Conservation (phyloP, 371 early-diverging fungal genomes). For the Actinomucor elegans region DNA sequence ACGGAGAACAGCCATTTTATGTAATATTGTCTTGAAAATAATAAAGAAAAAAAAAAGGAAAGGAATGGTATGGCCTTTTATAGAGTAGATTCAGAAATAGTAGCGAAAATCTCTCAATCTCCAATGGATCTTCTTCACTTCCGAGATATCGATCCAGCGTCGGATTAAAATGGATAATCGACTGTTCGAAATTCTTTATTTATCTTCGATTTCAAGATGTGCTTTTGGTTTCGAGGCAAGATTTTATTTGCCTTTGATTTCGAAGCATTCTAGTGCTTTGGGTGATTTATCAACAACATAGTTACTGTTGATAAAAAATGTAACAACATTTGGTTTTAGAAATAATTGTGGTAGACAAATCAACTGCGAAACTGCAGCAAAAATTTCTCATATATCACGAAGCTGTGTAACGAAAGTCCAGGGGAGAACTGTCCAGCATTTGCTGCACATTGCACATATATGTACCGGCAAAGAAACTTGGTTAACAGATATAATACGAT, state of each 20-base stretch:
- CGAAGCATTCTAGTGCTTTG: neutral
- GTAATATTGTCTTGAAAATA: neutral
- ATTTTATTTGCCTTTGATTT: no score
- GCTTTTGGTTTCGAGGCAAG: neutral
- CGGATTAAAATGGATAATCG: neutral
- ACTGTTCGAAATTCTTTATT: neutral
- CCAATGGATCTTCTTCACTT: conserved; percentile 8
- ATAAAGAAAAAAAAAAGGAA: neutral
- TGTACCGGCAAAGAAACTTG: no score
- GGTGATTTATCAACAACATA: neutral
- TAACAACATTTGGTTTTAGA: neutral
- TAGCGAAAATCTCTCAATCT: conserved; percentile 18
- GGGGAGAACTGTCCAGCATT: no score
- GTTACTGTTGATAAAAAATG: neutral
- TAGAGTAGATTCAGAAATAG: neutral
- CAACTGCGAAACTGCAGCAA: conserved; percentile 1
- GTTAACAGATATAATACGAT: no score
- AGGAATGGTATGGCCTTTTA: neutral
- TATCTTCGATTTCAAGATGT: neutral
- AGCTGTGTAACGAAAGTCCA: no score
- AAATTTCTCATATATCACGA: conserved; percentile 4
- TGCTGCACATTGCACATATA: no score
- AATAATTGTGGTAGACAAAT: neutral
- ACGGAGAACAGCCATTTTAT: conserved; percentile 3
- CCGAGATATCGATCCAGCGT: neutral